phyloP scores from a whole-genome alignment of 2,329 filamentous ascomycete species.

The Penicillium concentricum region DNA sequence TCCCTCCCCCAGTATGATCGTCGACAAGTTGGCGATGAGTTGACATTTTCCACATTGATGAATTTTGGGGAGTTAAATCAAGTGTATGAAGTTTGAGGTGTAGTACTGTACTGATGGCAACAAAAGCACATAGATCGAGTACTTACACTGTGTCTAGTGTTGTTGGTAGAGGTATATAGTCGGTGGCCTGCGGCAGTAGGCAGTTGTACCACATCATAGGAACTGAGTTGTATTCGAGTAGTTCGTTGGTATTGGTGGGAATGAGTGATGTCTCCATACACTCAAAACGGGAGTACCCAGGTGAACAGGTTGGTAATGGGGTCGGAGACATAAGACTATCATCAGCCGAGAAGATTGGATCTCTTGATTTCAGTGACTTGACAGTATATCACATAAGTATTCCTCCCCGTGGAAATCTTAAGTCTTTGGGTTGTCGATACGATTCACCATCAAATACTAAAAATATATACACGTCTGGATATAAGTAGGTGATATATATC shows the following conservation, averaged over 20 bases:
- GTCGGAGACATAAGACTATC: neutral
- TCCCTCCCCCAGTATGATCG: neutral
- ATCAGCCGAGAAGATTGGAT: too few relatives aligned
- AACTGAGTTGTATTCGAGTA: neutral
- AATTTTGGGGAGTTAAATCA: neutral
- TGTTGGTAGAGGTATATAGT: neutral
- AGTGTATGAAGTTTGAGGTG: fast-evolving
- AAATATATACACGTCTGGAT: too few relatives aligned
- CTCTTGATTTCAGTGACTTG: neutral
- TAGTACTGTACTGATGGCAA: neutral
- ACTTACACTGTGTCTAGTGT: neutral
- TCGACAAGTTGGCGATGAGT: neutral
- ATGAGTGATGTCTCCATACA: neutral
- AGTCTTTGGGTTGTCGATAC: fast-evolving
- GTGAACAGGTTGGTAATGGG: neutral
- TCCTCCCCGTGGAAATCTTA: neutral
- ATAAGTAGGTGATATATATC: neutral
- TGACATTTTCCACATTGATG: neutral
- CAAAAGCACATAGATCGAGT: neutral
- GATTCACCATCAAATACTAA: neutral
- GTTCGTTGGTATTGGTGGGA: neutral
- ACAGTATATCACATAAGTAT: too few relatives aligned
- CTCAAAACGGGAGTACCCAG: neutral
- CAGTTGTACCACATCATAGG: neutral
- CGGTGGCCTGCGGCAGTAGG: neutral